Base-by-base conservation (phyloP, 2,329 filamentous ascomycete species). In the Magnaporthiopsis incrustans region DNA sequence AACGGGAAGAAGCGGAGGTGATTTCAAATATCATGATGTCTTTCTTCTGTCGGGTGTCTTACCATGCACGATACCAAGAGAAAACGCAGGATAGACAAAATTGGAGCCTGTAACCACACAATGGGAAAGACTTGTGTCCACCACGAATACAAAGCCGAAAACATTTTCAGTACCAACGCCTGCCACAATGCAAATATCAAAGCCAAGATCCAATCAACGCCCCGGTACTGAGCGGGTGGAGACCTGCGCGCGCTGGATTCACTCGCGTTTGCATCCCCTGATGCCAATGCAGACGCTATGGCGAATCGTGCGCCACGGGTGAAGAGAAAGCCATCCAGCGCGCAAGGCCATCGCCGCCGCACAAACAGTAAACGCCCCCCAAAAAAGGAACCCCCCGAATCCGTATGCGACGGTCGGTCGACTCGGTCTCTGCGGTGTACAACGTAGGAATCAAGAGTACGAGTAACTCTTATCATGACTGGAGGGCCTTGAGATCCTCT, bases 1-100 rank as follows among this genome's bases (percentile, higher is more conserved):
- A 99, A 99, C 77, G 88, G 90, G 50, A 89, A 81, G 75, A 90
- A 88, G 77, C 79, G 84, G 72, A 80, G 81, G 69, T 77, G 77
- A 70, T 53, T 53, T 53, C n/a, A 63, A 15, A 25, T 18, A 57
- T 25, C 26, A 38, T 61, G 30, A 27, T 32, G 56, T 35, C 64
- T 33, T 65, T 58, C 35, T 63, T 66, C 32, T 15, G 57, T 53
- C n/a, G 44, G 44, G 22, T 53, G 44, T 22, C 44, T n/a, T 25
- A n/a, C 22, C 44, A 53, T 6, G 44, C 22, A 53, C n/a, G n/a
- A 53, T 53, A 53, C 44, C 44, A 53, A 53, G 22, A 53, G 7
- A 53, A n/a, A 53, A 53, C 22, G n/a, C 44, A 25, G 22, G 44
- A 53, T n/a, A 59, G 57, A 66, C 56, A 56, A 64, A 59, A 62